A percentile compares a stretch with the other conserved stretches of the same genome.
Evolutionary conservation across 345 rosid species (phyloP).

Genomic region (Acer negundo): DNA sequence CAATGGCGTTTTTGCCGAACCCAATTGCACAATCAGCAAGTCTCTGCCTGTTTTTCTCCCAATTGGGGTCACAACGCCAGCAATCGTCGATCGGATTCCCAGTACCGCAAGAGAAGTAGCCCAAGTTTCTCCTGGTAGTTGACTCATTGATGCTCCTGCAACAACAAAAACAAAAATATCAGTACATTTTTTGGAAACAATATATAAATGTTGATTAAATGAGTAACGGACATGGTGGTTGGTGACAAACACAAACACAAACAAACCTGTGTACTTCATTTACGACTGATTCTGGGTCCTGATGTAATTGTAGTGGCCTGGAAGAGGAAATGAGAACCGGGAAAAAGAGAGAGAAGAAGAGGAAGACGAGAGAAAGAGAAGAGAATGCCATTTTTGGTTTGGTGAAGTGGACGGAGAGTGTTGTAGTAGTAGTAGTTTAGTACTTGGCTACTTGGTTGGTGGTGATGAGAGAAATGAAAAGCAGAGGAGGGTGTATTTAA

Average conservation of each 20-base stretch:
- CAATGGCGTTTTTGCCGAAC: conserved; percentile 74
- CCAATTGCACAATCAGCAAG: conserved; percentile 81
- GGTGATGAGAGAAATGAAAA: conserved; percentile 12
- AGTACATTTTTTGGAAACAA: not conserved
- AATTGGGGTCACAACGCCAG: conserved; percentile 79
- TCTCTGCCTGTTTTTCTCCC: conserved; percentile 70
- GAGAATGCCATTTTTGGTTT: conserved; percentile 30
- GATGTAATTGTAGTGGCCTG: conserved; percentile 46
- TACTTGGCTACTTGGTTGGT: too few species aligned
- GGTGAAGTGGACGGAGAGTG: too few species aligned
- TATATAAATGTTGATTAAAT: not conserved
- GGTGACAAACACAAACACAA: not conserved
- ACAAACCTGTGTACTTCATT: conserved; percentile 65
- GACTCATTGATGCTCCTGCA: conserved; percentile 66
- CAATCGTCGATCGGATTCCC: conserved; percentile 88
- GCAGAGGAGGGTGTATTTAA: conserved; percentile 33
- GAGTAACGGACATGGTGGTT: not conserved
- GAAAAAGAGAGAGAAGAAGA: conserved; percentile 26
- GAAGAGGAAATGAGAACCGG: conserved; percentile 39
- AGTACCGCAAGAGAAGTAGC: conserved; percentile 63
- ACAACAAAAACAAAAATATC: not conserved
- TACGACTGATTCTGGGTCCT: conserved; percentile 57
- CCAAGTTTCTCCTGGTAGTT: conserved; percentile 52
- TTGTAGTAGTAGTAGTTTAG: too few species aligned
- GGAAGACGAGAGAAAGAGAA: conserved; percentile 10